Base-by-base conservation (phyloP, 345 rosid species). In the Stellera chamaejasme region DNA sequence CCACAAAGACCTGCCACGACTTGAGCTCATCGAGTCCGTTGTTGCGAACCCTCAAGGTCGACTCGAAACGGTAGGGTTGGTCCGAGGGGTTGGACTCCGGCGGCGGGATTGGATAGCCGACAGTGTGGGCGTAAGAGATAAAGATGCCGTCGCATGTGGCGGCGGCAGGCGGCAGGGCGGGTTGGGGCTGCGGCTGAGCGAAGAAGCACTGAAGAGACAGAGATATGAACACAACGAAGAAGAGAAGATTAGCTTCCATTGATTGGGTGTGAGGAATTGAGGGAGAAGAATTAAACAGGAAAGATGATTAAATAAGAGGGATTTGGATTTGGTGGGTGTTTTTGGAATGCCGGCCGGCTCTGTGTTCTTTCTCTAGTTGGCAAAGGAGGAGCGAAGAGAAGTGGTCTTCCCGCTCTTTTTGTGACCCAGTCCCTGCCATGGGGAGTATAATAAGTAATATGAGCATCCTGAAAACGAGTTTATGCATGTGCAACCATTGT, bases 21-120 rank as follows among this genome's bases (percentile, higher is more conserved):
- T 84, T 78, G 57, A 92, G 84, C 72, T 76, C 87, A 48, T 79
- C 82, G 23, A 72, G 69, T 5, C 89, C 99, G 60, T 84, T 73
- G 77, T 92, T 92, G 58, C 79, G 75, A 13, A 88, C 77, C 10
- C 77, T 77, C 11, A 92, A 76, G 10, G 85, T 80, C 6, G 98
- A 92, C 75, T 88, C 77, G 81, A 92, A 92, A 3, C 94, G 70
- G 80, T 92, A 88, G 0, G 97, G 78, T 61, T 92, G 98, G 77
- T 73, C 72, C 5, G 58, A 19, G 4, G 87, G 75, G 55, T 71
- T 67, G 36, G 68, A 69, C n/a, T 97, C 95, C 10, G 75, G 73
- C 15, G 98, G 97, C 10, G 75, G 74, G 47, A 92, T 75, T 73
- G 50, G 75, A 58, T 51, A 74, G 64, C 77, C 77, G 15, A 55